Evolutionary conservation across 2,329 filamentous ascomycete genomes (phyloP), one percentile per base, ranked within the genome.

Genomic region (Colletotrichum cordylinicola): DNA sequence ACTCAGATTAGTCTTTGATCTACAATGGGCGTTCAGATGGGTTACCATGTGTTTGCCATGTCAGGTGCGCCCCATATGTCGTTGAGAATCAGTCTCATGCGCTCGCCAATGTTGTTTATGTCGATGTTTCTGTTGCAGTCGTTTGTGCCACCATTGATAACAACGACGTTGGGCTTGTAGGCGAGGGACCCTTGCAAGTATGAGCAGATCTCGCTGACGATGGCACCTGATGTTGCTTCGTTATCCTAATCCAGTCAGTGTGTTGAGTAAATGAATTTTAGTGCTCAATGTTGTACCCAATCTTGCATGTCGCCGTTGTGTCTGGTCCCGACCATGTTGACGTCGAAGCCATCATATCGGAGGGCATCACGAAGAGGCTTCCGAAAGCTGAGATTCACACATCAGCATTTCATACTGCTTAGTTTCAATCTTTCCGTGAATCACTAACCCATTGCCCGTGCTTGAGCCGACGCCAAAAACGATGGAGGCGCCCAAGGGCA

Each of bases 401-500:
- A 56, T 56, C 52, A 56, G 21, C 2, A 0, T n/a, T 13, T 1
- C 37, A 35, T 18, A 16, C 21, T 60, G 3, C 43, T 48, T 48
- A 0, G 3, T 0, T 48, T 21, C 4, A 4, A 10, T 21, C 43
- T 21, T 13, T 48, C 9, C 43, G 12, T 0, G 2, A 2, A 12
- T 48, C 18, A 48, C 43, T 48, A 9, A 66, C 69, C 69, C 48
- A 21, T 72, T 72, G 9, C 31, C 24, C n/a, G 31, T 24, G 31
- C 29, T 16, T 24, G 69, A 72, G 29, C 61, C 60, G 27, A 66
- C 69, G 1, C 61, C 69, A 29, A 29, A 56, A 13, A 72, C 69
- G 33, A 72, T 72, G 8, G 60, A 72, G 21, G 69, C 69, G 33
- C 69, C 69, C 24, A 72, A 48, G 5, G 69, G 16, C 60, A 72